phyloP scores from a whole-genome alignment of 192 early-diverging fungal genomes.

The Podila clonocystis region DNA sequence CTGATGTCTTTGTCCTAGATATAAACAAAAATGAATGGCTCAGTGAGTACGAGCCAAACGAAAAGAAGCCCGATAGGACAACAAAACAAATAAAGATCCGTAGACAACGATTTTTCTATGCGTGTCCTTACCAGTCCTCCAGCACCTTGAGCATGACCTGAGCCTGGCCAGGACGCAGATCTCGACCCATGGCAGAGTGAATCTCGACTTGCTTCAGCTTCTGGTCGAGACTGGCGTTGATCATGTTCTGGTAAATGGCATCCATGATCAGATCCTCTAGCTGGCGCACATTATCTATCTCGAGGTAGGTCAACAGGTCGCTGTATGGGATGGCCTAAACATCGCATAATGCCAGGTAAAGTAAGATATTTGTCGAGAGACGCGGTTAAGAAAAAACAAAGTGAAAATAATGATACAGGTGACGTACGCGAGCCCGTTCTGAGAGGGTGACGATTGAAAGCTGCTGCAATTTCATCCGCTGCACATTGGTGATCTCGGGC shows the following conservation, averaged over 20 bases:
- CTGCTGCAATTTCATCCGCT: slow-evolving; percentile 71
- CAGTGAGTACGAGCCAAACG: neutral
- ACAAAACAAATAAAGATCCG: neutral
- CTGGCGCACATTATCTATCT: slow-evolving; percentile 82
- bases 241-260: slow-evolving; percentile 81
- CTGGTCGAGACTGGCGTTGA: slow-evolving; percentile 87
- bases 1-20: slow-evolving; percentile 64
- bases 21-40: neutral
- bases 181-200: slow-evolving; percentile 85
- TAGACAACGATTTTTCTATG: neutral
- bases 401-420: neutral
- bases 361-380: neutral
- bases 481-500: slow-evolving; percentile 56
- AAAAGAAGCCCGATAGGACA: neutral
- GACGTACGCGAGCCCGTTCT: slow-evolving; percentile 62
- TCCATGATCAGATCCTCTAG: slow-evolving; percentile 91
- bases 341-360: neutral
- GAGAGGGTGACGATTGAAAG: slow-evolving; percentile 85
- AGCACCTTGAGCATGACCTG: slow-evolving; percentile 65
- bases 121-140: slow-evolving; percentile 63
- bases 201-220: slow-evolving; percentile 77
- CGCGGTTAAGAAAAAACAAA: slow-evolving; percentile 1
- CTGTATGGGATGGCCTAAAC: slow-evolving; percentile 76
- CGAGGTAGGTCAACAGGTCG: slow-evolving; percentile 67
- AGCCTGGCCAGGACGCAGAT: slow-evolving; percentile 73